Conservation (phyloP, 2,329 filamentous ascomycete genomes). For the Chrysoporthe puriensis region DNA sequence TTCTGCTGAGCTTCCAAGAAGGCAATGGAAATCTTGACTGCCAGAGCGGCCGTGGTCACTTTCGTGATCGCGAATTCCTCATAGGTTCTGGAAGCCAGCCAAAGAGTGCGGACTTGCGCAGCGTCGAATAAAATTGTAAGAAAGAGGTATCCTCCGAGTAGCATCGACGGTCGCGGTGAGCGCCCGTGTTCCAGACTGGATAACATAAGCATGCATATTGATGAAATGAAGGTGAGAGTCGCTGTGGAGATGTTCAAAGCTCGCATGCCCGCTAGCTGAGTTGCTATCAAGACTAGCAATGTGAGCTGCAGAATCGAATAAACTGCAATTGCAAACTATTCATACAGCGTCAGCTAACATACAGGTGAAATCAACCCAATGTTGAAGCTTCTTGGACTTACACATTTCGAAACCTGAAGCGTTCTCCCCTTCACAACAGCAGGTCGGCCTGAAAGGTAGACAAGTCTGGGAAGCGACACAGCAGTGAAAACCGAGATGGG, state of each 20-base stretch:
- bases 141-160: constrained; percentile 47
- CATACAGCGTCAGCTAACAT: not conserved
- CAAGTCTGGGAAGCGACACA: constrained; percentile 39
- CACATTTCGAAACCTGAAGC: constrained; percentile 32
- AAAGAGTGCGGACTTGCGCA: constrained; percentile 47
- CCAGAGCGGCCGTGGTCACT: constrained; percentile 29
- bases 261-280: constrained; percentile 29
- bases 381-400: constrained; percentile 28
- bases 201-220: constrained; percentile 38
- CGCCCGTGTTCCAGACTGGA: constrained; percentile 38
- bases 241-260: constrained; percentile 26
- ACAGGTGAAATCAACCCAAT: not conserved
- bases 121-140: constrained; percentile 49
- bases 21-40: constrained; percentile 40
- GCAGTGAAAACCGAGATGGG: constrained; percentile 46
- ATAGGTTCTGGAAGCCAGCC: constrained; percentile 36
- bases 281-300: constrained; percentile 37
- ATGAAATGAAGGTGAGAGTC: constrained; percentile 32
- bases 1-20: constrained; percentile 46
- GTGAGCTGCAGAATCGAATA: constrained; percentile 39
- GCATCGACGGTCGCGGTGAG: constrained; percentile 45
- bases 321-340: constrained; percentile 27
- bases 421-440: constrained; percentile 38
- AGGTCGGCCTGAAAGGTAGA: constrained; percentile 36
- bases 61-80: constrained; percentile 28